These are phyloP conservation scores for Suillus bovinus DNA, from an alignment of 768 basidiomycete genomes.

Conservation along the genomic window DNA sequence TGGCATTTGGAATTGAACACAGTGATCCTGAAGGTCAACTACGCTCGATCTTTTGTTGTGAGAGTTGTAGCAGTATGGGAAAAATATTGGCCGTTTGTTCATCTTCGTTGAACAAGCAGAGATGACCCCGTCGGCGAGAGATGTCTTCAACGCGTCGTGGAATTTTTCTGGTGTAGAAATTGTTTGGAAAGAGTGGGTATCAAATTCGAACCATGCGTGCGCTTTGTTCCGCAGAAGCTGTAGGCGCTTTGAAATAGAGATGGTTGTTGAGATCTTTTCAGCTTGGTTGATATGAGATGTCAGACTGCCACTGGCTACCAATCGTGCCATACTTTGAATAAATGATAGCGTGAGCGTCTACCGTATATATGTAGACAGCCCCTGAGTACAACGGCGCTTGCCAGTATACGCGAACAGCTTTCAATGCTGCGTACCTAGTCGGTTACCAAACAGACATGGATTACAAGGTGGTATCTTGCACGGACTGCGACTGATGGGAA, in stretches of 20 bases:
- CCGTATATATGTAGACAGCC: not conserved
- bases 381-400: not conserved
- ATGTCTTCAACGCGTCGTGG: not conserved
- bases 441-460: not conserved
- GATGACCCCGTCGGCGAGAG: constrained; percentile 5
- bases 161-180: not conserved
- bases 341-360: too few relatives aligned
- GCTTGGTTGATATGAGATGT: not conserved
- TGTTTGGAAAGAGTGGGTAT: not conserved
- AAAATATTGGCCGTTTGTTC: not conserved
- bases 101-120: not conserved
- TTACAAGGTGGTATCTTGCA: not conserved
- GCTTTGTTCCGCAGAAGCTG: constrained; percentile 4
- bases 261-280: not conserved
- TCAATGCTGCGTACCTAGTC: not conserved
- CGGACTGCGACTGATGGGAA: not conserved
- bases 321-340: too few relatives aligned
- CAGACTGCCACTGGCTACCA: too few relatives aligned
- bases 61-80: not conserved
- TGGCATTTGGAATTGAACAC: not conserved
- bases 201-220: constrained; percentile 6
- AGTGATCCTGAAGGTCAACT: not conserved
- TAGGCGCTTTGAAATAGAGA: not conserved
- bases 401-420: not conserved
- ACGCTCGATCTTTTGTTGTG: not conserved